Evolutionary conservation across 2,329 filamentous ascomycete genomes (phyloP), one percentile per base, ranked within the genome.

Genomic region (Daldinia sp.): DNA sequence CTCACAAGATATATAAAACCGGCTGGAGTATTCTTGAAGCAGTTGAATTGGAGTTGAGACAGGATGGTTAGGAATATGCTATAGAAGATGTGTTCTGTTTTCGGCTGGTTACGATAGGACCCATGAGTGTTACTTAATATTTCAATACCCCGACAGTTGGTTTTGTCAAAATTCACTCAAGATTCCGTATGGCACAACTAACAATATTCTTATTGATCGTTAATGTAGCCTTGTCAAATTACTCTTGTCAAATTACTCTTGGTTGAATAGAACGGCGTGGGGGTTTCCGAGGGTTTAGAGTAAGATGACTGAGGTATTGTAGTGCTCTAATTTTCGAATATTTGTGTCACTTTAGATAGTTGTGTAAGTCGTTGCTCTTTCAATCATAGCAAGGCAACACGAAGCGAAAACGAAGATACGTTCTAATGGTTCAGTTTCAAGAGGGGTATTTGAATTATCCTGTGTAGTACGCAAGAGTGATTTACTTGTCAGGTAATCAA

Each of bases 81-180:
- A 11, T 21, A 50, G 15, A 15, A 48, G 34, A 39, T 35, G 48
- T 34, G 39, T 53, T 64, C 45, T 39, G 39, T 64, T 57, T 61
- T 67, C 61, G 58, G 50, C 64, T 62, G 64, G 64, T 34, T 21
- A 61, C 43, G 64, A 64, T 56, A 52, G 61, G 58, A 49, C 57
- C 57, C 15, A 57, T 51, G 61, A 62, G 50, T 25, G 49, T 58
- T 34, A 7, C 49, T n/a, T 59, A 59, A 53, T 61, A 2, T 64
- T 58, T 37, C 27, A 59, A 62, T 61, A 57, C 54, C 58, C 39
- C 37, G 10, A 47, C 13, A 41, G 25, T 48, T 55, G 8, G 23
- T 55, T 41, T 27, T 55, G 13, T 30, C 53, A 27, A 27, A 8
- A 48, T 56, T 21, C 47, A 17, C n/a, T 43, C 32, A 49, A 47